Evolutionary conservation across 2,329 filamentous ascomycete genomes (phyloP), one percentile per base, ranked within the genome.

Genomic region (Curvularia eragrostidis): DNA sequence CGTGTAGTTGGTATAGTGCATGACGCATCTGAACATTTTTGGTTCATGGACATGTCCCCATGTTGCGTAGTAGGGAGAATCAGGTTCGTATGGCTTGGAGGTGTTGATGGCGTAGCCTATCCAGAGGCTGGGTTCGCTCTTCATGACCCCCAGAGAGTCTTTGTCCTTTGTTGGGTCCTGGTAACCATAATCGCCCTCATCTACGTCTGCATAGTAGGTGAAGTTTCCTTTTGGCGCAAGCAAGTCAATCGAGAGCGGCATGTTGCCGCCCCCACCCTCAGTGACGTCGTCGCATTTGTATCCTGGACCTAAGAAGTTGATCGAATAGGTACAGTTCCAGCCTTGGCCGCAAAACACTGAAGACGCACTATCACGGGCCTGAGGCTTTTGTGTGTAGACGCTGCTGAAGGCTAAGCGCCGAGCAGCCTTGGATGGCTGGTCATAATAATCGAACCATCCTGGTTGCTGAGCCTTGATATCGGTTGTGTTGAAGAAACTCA

Each of bases 371-470:
- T 66, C 53, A 6, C 64, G 58, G 12, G 62, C 53, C 32, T 74
- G 69, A 24, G 75, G 63, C 46, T 71, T 71, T 15, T 70, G 65
- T n/a, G 72, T 52, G 52, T 77, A 78, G 5, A 68, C 69, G 18
- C 63, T 68, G n/a, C 69, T 74, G 41, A 73, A 68, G 2, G 68
- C 66, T 5, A 76, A 51, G 10, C 72, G 69, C 26, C 65, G 70
- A 15, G 69, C 67, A 41, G 70, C 72, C 57, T 76, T 76, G 1
- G 71, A 73, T 1, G 75, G 74, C 48, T 75, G 72, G 46, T 76
- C 74, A 41, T 74, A 78, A 47, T 77, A 77, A 47, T 77, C 75
- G 39, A 76, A 77, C 47, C 52, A 76, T 5, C 61, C 68, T 6
- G 61, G 56, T 1, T 55, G 44, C 18, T 58, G 58, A 1, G 61